These are phyloP conservation scores for Canavalia gladiata DNA, from an alignment of 306 rosid genomes.

Conservation along the genomic window DNA sequence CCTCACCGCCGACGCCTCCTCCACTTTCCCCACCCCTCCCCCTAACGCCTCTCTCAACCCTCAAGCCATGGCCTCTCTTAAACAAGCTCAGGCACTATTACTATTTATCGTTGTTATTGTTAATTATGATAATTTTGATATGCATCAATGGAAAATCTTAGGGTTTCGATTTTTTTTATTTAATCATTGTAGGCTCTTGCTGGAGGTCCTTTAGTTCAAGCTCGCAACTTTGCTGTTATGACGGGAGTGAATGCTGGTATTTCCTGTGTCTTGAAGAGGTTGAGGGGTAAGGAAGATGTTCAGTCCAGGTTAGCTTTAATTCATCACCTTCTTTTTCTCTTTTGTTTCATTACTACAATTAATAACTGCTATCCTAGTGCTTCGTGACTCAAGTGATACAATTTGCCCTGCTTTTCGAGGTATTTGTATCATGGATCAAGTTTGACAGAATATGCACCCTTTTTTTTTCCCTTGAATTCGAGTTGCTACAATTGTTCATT, in stretches of 20 bases:
- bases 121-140: neutral
- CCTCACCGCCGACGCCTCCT: slow-evolving; percentile 67
- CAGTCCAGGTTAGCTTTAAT: slow-evolving; percentile 74
- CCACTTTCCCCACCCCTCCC: slow-evolving; percentile 73
- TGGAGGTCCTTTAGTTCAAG: slow-evolving; percentile 92
- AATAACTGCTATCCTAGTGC: neutral
- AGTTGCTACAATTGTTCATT: neutral
- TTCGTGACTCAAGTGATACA: neutral
- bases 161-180: slow-evolving; percentile 5
- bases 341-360: neutral
- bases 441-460: neutral
- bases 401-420: neutral
- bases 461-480: neutral
- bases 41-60: slow-evolving; percentile 79
- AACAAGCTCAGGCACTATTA: slow-evolving; percentile 83
- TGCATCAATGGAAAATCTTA: neutral
- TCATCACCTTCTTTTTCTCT: neutral
- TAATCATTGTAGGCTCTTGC: slow-evolving; percentile 71
- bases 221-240: slow-evolving; percentile 98
- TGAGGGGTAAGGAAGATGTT: slow-evolving; percentile 96
- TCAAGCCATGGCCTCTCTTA: slow-evolving; percentile 87
- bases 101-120: neutral
- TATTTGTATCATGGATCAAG: neutral
- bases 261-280: slow-evolving; percentile 87
- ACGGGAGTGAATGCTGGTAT: slow-evolving; percentile 98